phyloP scores from a whole-genome alignment of 2,329 filamentous ascomycete genomes.

The Alternaria sp. region DNA sequence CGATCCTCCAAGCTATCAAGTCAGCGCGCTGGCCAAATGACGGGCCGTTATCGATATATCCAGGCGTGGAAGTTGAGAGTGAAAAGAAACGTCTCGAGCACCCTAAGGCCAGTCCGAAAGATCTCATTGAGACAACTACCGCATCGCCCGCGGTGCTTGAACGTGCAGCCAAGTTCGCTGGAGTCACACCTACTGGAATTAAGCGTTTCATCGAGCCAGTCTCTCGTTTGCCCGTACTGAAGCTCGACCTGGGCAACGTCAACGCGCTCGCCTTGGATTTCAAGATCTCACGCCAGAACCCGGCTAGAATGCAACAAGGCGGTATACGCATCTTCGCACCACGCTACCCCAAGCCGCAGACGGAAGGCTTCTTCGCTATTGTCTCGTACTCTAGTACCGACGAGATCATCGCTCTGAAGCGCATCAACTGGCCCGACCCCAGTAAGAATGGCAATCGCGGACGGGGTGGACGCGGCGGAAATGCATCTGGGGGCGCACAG shows the following conservation, averaged over 20 bases:
- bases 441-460: conserved; percentile 2
- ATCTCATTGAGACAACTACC: conserved; percentile 49
- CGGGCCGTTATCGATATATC: conserved; percentile 77
- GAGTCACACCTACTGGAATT: conserved; percentile 55
- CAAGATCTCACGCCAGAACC: conserved; percentile 70
- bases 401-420: conserved; percentile 85
- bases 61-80: conserved; percentile 65
- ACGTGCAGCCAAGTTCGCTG: conserved; percentile 55
- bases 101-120: conserved; percentile 42
- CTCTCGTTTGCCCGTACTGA: conserved; percentile 71
- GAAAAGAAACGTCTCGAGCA: conserved; percentile 53
- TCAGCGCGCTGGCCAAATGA: conserved; percentile 90
- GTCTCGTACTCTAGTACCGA: conserved; percentile 71
- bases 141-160: conserved; percentile 35
- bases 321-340: conserved; percentile 85
- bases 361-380: conserved; percentile 89
- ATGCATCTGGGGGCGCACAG: conserved; percentile 20
- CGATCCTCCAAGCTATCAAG: conserved; percentile 89
- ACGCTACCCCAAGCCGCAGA: conserved; percentile 91
- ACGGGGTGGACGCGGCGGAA: conserved; percentile 11
- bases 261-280: conserved; percentile 70
- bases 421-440: conserved; percentile 72
- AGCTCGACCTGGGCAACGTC: conserved; percentile 65
- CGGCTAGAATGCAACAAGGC: conserved; percentile 36
- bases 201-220: conserved; percentile 65